Percentiles rank a stretch among this genome's conserved stretches.
phyloP scores from a whole-genome alignment of 306 rosid genomes.

The Cucumis cinereus region DNA sequence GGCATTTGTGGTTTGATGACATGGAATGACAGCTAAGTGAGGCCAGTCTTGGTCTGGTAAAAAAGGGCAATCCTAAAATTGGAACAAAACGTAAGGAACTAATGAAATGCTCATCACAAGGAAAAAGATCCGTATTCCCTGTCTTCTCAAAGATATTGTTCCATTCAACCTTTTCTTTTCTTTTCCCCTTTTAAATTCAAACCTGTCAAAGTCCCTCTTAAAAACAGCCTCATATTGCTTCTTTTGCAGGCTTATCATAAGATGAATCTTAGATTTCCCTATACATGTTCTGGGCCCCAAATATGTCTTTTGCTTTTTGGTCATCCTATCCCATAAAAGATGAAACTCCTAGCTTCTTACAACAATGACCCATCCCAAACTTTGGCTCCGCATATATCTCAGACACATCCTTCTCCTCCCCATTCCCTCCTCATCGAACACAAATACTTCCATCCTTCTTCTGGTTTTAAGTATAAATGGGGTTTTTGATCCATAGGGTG shows the following conservation, averaged over 20 bases:
- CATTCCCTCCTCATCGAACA: not conserved
- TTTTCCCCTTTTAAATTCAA: slow-evolving; percentile 34
- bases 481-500: slow-evolving; percentile 29
- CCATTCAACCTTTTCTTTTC: slow-evolving; percentile 44
- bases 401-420: not conserved
- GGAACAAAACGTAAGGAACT: not conserved
- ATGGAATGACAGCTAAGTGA: not conserved
- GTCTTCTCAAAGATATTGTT: slow-evolving; percentile 80
- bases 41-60: slow-evolving; percentile 13
- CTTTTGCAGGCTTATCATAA: slow-evolving; percentile 70
- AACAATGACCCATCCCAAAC: slow-evolving; percentile 21
- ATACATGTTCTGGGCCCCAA: slow-evolving; percentile 37
- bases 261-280: slow-evolving; percentile 61
- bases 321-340: slow-evolving; percentile 57
- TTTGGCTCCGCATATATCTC: not conserved
- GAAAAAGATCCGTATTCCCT: slow-evolving; percentile 47
- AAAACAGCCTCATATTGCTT: slow-evolving; percentile 76
- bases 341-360: slow-evolving; percentile 23
- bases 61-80: slow-evolving; percentile 32
- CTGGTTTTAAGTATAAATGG: slow-evolving; percentile 25
- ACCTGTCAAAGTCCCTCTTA: slow-evolving; percentile 67
- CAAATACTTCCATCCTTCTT: slow-evolving; percentile 12
- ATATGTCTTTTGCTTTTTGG: slow-evolving; percentile 40
- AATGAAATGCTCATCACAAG: slow-evolving; percentile 9
- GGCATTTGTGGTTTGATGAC: not conserved